Evolutionary conservation across 441 rosid genomes (phyloP).

Genomic region (Adansonia grandidieri): DNA sequence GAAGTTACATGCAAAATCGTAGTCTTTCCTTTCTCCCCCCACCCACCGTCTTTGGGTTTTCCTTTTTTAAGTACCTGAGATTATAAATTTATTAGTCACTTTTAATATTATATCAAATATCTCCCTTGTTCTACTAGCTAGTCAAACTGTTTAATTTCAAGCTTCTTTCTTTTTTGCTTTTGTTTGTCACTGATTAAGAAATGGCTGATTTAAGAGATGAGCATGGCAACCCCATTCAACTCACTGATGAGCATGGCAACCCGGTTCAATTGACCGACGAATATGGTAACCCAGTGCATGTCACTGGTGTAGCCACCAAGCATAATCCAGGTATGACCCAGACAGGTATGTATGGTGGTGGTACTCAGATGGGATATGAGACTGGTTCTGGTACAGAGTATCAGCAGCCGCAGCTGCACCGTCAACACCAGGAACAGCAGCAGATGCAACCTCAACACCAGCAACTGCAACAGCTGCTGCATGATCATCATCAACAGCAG

Average conservation of each 20-base stretch:
- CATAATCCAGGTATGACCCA: neutral
- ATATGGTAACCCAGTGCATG: slow-evolving; percentile 59
- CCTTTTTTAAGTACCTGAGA: neutral
- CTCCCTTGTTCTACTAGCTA: neutral
- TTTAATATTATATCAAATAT: neutral
- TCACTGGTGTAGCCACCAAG: slow-evolving; percentile 55
- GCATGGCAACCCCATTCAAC: slow-evolving; percentile 60
- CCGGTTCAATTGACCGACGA: slow-evolving; percentile 75
- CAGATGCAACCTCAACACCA: slow-evolving; percentile 2
- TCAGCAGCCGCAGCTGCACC: slow-evolving; percentile 4
- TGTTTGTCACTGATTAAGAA: neutral
- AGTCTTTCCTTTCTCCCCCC: neutral
- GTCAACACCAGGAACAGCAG: neutral
- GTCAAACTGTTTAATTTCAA: neutral
- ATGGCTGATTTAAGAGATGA: slow-evolving; percentile 72
- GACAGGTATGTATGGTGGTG: neutral
- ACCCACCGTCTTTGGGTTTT: slow-evolving; percentile 19
- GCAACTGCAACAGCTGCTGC: neutral
- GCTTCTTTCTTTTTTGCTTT: neutral
- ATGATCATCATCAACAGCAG: neutral
- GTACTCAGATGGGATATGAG: neutral
- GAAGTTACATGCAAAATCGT: slow-evolving; percentile 17
- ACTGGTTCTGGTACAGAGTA: neutral
- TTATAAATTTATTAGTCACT: neutral
- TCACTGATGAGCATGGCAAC: slow-evolving; percentile 66